Percentiles rank a stretch among this genome's conserved stretches.
These are phyloP conservation scores for Mayamaea pseudoterrestris DNA, from an alignment of 108 stramenopile species.

Conservation along the genomic window DNA sequence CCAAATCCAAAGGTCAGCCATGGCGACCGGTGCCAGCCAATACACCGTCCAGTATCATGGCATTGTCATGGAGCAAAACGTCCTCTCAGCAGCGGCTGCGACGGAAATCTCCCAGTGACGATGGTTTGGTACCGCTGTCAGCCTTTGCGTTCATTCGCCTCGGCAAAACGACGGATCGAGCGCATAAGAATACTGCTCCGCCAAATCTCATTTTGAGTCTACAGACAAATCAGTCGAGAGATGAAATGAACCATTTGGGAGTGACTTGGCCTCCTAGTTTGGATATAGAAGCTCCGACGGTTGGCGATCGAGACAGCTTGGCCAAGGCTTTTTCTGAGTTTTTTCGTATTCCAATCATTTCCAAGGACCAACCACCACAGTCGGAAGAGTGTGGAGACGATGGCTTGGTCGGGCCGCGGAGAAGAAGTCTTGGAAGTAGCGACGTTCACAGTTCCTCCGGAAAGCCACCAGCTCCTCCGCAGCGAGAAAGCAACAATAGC, in stretches of 20 bases:
- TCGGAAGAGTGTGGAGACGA: too few species aligned
- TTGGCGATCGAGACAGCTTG: constrained; percentile 78
- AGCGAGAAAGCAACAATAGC: background rate
- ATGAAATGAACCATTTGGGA: constrained; percentile 15
- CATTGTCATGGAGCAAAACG: constrained; percentile 2
- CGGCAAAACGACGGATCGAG: constrained; percentile 75
- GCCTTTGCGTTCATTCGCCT: constrained; percentile 60
- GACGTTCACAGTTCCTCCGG: too few species aligned
- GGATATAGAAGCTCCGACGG: constrained; percentile 81
- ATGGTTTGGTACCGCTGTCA: too few species aligned
- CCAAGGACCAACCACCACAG: constrained; percentile 2
- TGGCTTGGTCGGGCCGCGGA: too few species aligned
- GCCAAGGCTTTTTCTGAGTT: constrained; percentile 72
- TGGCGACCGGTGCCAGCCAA: background rate
- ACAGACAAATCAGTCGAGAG: constrained; percentile 42
- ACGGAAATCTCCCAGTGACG: constrained; percentile 57
- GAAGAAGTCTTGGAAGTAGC: too few species aligned
- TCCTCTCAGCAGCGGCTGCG: constrained; percentile 76
- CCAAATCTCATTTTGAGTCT: constrained; percentile 45
- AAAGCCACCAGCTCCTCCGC: too few species aligned
- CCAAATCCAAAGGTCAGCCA: background rate
- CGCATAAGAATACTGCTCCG: constrained; percentile 41
- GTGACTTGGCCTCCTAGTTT: too few species aligned
- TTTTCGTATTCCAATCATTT: constrained; percentile 54
- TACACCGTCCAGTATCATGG: background rate